phyloP scores from a whole-genome alignment of 169 alveolate genomes.

The Cytauxzoon felis region DNA sequence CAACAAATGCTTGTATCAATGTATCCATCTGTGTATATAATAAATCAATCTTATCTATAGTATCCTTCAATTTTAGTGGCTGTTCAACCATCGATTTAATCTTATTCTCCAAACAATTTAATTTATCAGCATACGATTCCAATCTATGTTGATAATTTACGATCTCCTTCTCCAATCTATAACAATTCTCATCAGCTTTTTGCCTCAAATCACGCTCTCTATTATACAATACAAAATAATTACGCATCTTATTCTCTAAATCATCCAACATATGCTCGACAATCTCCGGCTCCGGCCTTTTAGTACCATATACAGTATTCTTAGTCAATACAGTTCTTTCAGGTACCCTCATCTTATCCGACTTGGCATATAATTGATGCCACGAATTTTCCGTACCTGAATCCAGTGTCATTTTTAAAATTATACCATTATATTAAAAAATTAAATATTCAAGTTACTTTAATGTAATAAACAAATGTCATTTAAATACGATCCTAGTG shows the following conservation, averaged over 20 bases:
- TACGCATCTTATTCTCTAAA: constrained; percentile 73
- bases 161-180: constrained; percentile 74
- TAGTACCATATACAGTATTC: constrained; percentile 59
- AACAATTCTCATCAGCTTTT: constrained; percentile 68
- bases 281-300: constrained; percentile 75
- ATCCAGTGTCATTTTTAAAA: not conserved
- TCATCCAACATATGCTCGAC: constrained; percentile 79
- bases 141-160: constrained; percentile 61
- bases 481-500: no score
- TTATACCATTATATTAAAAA: not conserved
- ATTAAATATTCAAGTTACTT: no score
- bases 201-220: constrained; percentile 76
- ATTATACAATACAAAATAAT: constrained; percentile 73
- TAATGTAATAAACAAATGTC: no score
- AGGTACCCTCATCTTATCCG: constrained; percentile 48
- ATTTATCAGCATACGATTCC: constrained; percentile 58
- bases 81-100: constrained; percentile 73
- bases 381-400: constrained; percentile 30
- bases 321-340: constrained; percentile 48
- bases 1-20: constrained; percentile 82
- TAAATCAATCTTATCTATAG: constrained; percentile 78
- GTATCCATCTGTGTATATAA: constrained; percentile 81
- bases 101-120: constrained; percentile 69
- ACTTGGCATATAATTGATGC: constrained; percentile 48
- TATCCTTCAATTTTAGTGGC: constrained; percentile 75